These are phyloP conservation scores for Silene latifolia DNA, from an alignment of 148 eudicot genomes.

Conservation along the genomic window DNA sequence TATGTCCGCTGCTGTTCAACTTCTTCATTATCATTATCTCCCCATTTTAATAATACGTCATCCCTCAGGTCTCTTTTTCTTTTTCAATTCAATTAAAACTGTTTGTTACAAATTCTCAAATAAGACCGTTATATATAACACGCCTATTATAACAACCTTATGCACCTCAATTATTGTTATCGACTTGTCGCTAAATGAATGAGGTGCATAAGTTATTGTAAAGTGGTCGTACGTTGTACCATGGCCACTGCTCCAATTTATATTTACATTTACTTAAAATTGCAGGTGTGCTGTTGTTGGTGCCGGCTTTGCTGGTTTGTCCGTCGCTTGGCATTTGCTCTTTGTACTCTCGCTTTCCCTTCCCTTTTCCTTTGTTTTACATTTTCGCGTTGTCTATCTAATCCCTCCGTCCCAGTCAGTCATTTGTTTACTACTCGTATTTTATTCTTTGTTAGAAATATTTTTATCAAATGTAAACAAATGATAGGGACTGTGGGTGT, in stretches of 20 bases:
- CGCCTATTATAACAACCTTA: too few species aligned
- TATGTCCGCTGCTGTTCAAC: conserved; percentile 13
- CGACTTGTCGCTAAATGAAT: too few species aligned
- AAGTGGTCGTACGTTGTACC: too few species aligned
- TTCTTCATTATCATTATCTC: conserved; percentile 13
- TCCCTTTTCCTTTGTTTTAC: neutral
- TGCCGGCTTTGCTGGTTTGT: conserved; percentile 97
- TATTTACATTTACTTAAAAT: neutral
- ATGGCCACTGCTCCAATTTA: neutral
- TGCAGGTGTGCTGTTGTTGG: conserved; percentile 88
- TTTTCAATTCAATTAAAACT: neutral
- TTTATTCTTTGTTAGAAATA: too few species aligned
- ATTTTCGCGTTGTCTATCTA: neutral
- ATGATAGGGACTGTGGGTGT: too few species aligned
- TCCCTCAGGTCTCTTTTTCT: conserved; percentile 22
- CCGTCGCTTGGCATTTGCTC: conserved; percentile 86
- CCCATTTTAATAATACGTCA: neutral
- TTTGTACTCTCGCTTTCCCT: conserved; percentile 38
- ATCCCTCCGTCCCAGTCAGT: too few species aligned
- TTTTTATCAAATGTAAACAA: too few species aligned
- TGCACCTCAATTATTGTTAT: too few species aligned
- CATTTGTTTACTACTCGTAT: too few species aligned
- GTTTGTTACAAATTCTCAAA: too few species aligned
- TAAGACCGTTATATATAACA: too few species aligned
- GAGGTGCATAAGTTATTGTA: neutral